Evolutionary conservation across 306 rosid species (phyloP).

Genomic region (Cucurbita pepo): DNA sequence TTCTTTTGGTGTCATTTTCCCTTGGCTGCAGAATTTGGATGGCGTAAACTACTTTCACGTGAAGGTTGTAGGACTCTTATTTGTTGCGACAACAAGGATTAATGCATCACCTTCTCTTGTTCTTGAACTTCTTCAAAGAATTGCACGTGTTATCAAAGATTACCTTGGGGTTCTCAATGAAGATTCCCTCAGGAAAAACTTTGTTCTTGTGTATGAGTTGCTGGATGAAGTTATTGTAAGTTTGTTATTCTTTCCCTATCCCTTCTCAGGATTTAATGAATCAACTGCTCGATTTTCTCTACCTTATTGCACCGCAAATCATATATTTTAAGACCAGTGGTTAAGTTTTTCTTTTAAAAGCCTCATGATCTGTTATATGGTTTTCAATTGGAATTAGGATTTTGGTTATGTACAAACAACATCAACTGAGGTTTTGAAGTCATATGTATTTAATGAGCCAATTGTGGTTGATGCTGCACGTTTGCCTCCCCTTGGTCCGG

Average conservation of each 20-base stretch:
- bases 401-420: constrained; percentile 88
- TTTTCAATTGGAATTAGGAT: constrained; percentile 36
- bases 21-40: constrained; percentile 45
- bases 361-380: constrained; percentile 5
- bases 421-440: constrained; percentile 88
- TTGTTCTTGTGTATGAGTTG: constrained; percentile 87
- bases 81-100: constrained; percentile 70
- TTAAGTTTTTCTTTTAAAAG: background rate
- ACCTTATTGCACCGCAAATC: background rate
- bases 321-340: background rate
- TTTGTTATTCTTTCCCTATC: background rate
- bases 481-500: constrained; percentile 62
- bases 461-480: constrained; percentile 48
- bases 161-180: constrained; percentile 90
- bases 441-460: constrained; percentile 78
- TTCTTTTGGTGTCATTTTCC: background rate
- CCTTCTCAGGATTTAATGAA: background rate
- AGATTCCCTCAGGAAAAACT: constrained; percentile 75
- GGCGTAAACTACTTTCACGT: constrained; percentile 91
- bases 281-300: background rate
- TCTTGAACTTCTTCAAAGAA: constrained; percentile 70
- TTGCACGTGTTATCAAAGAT: constrained; percentile 80
- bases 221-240: constrained; percentile 89
- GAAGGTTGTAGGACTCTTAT: constrained; percentile 74
- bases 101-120: constrained; percentile 77